Evolutionary conservation across 441 rosid genomes (phyloP).

Genomic region (Eugenia klotzschiana): DNA sequence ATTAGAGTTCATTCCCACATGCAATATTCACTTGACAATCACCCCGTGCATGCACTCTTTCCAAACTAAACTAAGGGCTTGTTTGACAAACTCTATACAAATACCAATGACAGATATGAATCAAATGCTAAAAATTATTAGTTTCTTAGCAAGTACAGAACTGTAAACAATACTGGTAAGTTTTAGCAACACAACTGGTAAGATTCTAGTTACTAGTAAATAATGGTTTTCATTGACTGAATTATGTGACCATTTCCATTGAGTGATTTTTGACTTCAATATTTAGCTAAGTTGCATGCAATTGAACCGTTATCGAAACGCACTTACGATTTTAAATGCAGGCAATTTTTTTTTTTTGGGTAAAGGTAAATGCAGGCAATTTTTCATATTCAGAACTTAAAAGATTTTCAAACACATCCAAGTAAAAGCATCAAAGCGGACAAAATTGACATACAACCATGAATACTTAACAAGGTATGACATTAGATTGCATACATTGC

Average conservation of each 20-base stretch:
- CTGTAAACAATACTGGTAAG: neutral
- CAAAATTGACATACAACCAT: neutral
- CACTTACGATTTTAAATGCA: neutral
- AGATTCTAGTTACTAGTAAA: neutral
- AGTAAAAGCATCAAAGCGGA: neutral
- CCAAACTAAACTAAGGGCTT: neutral
- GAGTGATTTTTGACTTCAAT: neutral
- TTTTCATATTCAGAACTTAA: neutral
- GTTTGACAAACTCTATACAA: neutral
- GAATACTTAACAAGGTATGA: neutral
- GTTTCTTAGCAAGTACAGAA: neutral
- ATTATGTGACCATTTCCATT: neutral
- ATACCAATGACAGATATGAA: neutral
- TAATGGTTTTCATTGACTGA: neutral
- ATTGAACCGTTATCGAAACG: neutral
- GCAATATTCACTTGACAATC: neutral
- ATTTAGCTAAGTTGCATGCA: neutral
- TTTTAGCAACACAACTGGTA: neutral
- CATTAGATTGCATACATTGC: neutral
- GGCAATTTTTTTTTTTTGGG: too few species aligned
- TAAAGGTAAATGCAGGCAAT: neutral
- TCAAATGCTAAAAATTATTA: neutral
- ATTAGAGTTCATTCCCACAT: neutral
- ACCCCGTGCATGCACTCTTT: neutral
- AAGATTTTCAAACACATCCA: neutral